These are phyloP conservation scores for Wickerhamomyces chambardii DNA, from an alignment of 805 yeast genomes.

Conservation along the genomic window DNA sequence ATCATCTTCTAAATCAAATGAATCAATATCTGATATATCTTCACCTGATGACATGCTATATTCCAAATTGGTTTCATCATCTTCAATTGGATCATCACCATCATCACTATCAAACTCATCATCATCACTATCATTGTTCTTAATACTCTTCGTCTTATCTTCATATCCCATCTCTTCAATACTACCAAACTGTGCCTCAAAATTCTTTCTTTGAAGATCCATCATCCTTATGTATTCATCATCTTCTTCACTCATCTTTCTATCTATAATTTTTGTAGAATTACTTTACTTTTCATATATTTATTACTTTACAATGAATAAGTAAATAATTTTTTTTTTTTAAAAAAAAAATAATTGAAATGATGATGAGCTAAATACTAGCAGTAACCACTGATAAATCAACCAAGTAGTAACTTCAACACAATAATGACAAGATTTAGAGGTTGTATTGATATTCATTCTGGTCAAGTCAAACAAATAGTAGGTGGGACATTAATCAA, in stretches of 20 bases:
- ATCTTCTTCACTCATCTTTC: constrained; percentile 2
- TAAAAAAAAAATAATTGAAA: neutral
- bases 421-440: constrained; percentile 70
- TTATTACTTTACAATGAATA: no score
- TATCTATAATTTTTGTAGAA: no score
- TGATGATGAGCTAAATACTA: no score
- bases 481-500: constrained; percentile 82
- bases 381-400: neutral
- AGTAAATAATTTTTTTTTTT: no score
- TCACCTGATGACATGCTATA: no score
- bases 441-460: constrained; percentile 94
- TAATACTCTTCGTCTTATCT: constrained; percentile 27
- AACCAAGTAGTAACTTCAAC: no score
- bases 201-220: constrained; percentile 47
- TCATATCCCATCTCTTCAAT: constrained; percentile 44
- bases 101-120: constrained; percentile 1
- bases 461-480: constrained; percentile 93
- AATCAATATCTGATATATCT: constrained; percentile 19
- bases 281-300: neutral
- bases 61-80: no score
- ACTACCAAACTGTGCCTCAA: constrained; percentile 58
- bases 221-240: constrained; percentile 14
- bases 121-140: neutral
- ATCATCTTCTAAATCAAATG: constrained; percentile 11
- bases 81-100: no score